Percentiles rank a stretch among this genome's conserved stretches.
Evolutionary conservation across 208 protist genomes (phyloP).

Genomic region (Trypanosoma theileri): DNA sequence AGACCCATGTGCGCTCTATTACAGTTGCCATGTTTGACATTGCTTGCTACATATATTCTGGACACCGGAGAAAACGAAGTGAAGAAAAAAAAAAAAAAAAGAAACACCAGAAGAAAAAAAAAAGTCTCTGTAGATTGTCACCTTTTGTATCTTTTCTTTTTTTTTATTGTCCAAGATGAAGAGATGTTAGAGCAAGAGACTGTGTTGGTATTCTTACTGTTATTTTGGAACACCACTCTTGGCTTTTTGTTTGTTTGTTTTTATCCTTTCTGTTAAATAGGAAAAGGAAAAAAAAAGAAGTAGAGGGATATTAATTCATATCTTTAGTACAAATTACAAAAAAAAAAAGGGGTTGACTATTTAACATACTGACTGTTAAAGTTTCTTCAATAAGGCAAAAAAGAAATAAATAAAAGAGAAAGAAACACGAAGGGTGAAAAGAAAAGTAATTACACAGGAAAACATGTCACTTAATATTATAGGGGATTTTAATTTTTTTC

Average conservation of each 20-base stretch:
- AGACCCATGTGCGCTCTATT: too few relatives aligned
- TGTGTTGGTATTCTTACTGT: conserved; percentile 5
- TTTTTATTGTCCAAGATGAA: background rate
- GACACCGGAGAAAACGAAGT: too few relatives aligned
- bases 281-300: background rate
- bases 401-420: background rate
- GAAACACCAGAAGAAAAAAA: too few relatives aligned
- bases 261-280: background rate
- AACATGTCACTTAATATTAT: conserved; percentile 18
- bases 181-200: background rate
- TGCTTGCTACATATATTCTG: too few relatives aligned
- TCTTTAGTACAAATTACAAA: background rate
- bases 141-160: conserved; percentile 9
- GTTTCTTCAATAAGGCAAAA: background rate
- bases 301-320: background rate
- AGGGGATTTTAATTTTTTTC: conserved; percentile 19
- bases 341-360: background rate
- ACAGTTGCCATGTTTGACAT: too few relatives aligned
- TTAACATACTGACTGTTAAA: background rate
- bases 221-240: conserved; percentile 2
- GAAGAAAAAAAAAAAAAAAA: too few relatives aligned
- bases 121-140: too few relatives aligned
- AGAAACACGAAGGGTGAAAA: background rate
- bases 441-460: background rate
- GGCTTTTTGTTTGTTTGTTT: conserved; percentile 12